Conservation (phyloP, 2,329 filamentous ascomycete genomes). For the Venturia effusa region DNA sequence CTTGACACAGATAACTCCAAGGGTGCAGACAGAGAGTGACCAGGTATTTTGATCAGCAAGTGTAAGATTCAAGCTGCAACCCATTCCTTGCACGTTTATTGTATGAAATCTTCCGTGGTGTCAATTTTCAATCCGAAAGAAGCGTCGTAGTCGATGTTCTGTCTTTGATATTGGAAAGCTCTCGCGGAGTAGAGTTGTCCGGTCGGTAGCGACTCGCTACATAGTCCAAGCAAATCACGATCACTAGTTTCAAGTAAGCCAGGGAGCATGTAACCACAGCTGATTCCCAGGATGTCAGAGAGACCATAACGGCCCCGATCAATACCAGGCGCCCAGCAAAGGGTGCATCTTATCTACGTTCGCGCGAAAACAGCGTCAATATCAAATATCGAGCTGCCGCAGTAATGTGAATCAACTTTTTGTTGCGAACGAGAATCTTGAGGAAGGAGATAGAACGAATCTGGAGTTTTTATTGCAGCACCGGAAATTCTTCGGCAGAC, state of each 20-base stretch:
- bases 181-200: too few species aligned
- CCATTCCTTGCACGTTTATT: too few species aligned
- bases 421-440: slow-evolving; percentile 37
- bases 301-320: slow-evolving; percentile 50
- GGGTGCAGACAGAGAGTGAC: too few species aligned
- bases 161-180: too few species aligned
- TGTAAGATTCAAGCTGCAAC: too few species aligned
- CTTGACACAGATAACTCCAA: too few species aligned
- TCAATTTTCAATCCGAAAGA: too few species aligned
- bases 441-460: slow-evolving; percentile 25
- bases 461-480: neutral
- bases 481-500: neutral
- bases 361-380: slow-evolving; percentile 56
- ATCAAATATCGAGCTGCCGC: slow-evolving; percentile 41
- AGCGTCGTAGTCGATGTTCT: too few species aligned
- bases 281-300: slow-evolving; percentile 61
- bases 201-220: too few species aligned
- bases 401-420: slow-evolving; percentile 44
- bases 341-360: slow-evolving; percentile 52
- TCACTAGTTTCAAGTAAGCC: neutral
- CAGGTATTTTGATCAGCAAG: too few species aligned
- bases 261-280: slow-evolving; percentile 49
- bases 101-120: too few species aligned
- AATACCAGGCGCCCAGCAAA: slow-evolving; percentile 63
- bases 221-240: too few species aligned